Evolutionary conservation across 2,329 filamentous ascomycete species (phyloP).

Genomic region (Fusarium nisikadoi): DNA sequence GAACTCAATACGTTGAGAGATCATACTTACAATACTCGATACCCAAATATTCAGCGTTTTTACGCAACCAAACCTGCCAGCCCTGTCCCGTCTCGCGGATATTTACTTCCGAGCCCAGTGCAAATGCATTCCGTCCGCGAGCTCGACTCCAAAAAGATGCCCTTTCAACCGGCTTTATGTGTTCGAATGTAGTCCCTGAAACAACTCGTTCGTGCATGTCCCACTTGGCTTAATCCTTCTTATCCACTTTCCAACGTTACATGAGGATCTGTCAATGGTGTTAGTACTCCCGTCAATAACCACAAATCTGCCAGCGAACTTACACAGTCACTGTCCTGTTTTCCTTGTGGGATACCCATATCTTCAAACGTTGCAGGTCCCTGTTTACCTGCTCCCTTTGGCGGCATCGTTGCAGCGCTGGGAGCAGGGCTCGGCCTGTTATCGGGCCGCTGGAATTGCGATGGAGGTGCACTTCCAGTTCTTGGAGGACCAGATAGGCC

Average conservation of each 20-base stretch:
- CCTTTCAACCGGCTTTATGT: conserved; percentile 23
- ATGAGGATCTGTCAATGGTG: conserved; percentile 40
- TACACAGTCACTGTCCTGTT: conserved; percentile 92
- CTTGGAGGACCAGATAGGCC: conserved; percentile 40
- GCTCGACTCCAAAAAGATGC: conserved; percentile 35
- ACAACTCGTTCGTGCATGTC: conserved; percentile 2
- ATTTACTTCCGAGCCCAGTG: conserved; percentile 20
- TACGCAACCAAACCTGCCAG: conserved; percentile 12
- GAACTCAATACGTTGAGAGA: conserved; percentile 26
- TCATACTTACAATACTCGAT: conserved; percentile 26
- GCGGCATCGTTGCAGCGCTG: conserved; percentile 50
- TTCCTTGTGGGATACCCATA: conserved; percentile 91
- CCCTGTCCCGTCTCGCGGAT: conserved; percentile 11
- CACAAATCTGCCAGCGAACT: conserved; percentile 49
- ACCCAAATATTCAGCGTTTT: conserved; percentile 22
- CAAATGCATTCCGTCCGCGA: conserved; percentile 34
- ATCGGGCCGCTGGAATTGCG: conserved; percentile 44
- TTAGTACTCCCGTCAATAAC: background rate
- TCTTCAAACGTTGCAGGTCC: conserved; percentile 97
- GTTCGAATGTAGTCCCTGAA: conserved; percentile 3
- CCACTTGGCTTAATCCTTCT: background rate
- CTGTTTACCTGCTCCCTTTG: conserved; percentile 61
- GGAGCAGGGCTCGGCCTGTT: conserved; percentile 47
- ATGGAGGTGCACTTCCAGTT: conserved; percentile 53
- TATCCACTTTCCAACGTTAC: conserved; percentile 23